These are phyloP conservation scores for Logfia minima DNA, from an alignment of 129 eudicot species.

Conservation along the genomic window DNA sequence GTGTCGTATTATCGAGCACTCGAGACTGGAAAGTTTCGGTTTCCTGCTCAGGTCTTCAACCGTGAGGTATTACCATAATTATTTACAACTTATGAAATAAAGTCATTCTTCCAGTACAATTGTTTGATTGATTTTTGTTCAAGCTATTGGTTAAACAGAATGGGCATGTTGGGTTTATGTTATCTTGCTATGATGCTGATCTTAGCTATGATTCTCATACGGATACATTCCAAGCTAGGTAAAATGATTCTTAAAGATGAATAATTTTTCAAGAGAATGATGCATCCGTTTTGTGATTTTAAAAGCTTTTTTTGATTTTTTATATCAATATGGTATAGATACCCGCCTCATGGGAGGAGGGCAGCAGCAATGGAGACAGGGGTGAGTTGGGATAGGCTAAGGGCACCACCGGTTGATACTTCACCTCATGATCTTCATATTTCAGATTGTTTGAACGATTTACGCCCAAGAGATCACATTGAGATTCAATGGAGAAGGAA, in stretches of 20 bases:
- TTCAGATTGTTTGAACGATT: conserved; percentile 66
- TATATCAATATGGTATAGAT: conserved; percentile 39
- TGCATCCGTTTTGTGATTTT: neutral
- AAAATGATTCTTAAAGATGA: conserved; percentile 7
- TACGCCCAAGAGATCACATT: conserved; percentile 74
- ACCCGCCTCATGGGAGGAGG: conserved; percentile 96
- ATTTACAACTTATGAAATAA: neutral
- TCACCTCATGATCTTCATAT: conserved; percentile 71
- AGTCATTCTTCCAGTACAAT: neutral
- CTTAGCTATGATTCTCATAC: conserved; percentile 71
- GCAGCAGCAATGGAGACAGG: conserved; percentile 65
- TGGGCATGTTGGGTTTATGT: conserved; percentile 92
- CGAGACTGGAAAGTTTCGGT: conserved; percentile 83
- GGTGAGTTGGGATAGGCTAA: conserved; percentile 75
- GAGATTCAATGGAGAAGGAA: conserved; percentile 97
- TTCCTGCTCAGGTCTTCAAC: conserved; percentile 90
- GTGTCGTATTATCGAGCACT: conserved; percentile 73
- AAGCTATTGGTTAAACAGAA: conserved; percentile 48
- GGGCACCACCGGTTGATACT: conserved; percentile 68
- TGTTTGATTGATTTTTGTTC: neutral
- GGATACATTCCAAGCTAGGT: conserved; percentile 91
- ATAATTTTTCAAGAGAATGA: neutral
- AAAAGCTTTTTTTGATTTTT: conserved; percentile 14
- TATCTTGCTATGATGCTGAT: conserved; percentile 93
- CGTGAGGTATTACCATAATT: conserved; percentile 59